These are phyloP conservation scores for Colletotrichum brevisporum DNA, from an alignment of 2,329 filamentous ascomycete genomes.

Conservation along the genomic window DNA sequence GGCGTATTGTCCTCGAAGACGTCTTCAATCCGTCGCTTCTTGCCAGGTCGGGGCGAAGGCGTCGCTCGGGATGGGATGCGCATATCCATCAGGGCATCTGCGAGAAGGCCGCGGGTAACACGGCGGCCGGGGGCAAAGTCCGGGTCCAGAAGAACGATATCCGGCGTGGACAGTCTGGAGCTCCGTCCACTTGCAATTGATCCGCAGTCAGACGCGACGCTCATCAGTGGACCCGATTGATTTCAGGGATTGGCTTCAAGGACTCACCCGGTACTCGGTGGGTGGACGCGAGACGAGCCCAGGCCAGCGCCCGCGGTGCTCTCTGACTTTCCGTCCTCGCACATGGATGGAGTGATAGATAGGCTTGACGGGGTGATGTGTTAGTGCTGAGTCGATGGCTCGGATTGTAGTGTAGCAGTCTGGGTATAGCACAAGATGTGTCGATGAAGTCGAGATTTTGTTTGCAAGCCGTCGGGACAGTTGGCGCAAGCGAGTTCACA, in stretches of 20 bases:
- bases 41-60: conserved; percentile 7
- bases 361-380: neutral
- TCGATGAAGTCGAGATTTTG: conserved; percentile 1
- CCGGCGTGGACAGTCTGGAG: conserved; percentile 30
- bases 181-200: conserved; percentile 30
- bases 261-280: conserved; percentile 32
- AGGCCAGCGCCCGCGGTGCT: conserved; percentile 16
- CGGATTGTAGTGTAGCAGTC: conserved; percentile 5
- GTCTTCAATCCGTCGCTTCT: conserved; percentile 32
- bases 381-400: conserved; percentile 3
- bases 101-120: conserved; percentile 23
- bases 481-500: neutral
- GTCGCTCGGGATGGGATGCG: conserved; percentile 12
- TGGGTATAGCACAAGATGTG: conserved; percentile 5
- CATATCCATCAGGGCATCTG: conserved; percentile 36
- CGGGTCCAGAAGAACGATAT: conserved; percentile 18
- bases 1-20: conserved; percentile 26
- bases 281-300: conserved; percentile 35
- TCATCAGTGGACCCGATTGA: conserved; percentile 9
- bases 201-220: conserved; percentile 30
- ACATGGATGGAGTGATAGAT: conserved; percentile 15
- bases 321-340: conserved; percentile 27
- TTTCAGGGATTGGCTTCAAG: neutral
- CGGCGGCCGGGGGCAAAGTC: conserved; percentile 15
- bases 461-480: neutral